These are phyloP conservation scores for Tylopilus plumbeoviolaceoides DNA, from an alignment of 768 basidiomycete genomes.

Conservation along the genomic window DNA sequence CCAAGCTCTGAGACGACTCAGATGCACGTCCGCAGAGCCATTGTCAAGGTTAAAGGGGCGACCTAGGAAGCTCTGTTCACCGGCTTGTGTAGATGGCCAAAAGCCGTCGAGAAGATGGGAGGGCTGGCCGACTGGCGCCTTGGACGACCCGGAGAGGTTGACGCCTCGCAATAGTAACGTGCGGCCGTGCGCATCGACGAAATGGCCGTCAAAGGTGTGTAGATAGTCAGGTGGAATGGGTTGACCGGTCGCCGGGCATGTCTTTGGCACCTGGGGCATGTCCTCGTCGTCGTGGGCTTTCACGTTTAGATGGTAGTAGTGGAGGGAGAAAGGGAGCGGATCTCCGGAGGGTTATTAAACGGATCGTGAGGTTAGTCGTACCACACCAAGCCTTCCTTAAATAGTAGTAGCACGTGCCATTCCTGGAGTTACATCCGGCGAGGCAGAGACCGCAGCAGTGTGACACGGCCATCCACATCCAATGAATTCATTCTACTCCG, in stretches of 20 bases:
- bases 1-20: slow-evolving; percentile 85
- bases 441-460: background rate
- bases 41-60: slow-evolving; percentile 83
- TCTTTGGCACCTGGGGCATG: slow-evolving; percentile 21
- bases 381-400: slow-evolving; percentile 14
- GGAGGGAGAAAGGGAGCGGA: background rate
- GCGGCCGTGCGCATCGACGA: slow-evolving; percentile 72
- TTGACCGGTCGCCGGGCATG: slow-evolving; percentile 18
- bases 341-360: background rate
- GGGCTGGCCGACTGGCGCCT: slow-evolving; percentile 71
- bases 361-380: slow-evolving; percentile 13
- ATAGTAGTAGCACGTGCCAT: background rate
- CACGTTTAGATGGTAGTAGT: background rate
- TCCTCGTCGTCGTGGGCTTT: background rate
- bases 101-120: slow-evolving; percentile 69
- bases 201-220: slow-evolving; percentile 64
- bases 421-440: background rate
- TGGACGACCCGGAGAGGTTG: slow-evolving; percentile 87
- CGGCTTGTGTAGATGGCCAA: slow-evolving; percentile 74
- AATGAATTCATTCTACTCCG: slow-evolving; percentile 1
- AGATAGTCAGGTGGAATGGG: slow-evolving; percentile 36
- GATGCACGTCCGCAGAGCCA: slow-evolving; percentile 79
- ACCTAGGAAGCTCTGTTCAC: slow-evolving; percentile 68
- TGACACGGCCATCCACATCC: background rate
- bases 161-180: slow-evolving; percentile 88